Base-by-base conservation (phyloP, 495 filamentous ascomycete genomes). In the Hypoxylon fragiforme region DNA sequence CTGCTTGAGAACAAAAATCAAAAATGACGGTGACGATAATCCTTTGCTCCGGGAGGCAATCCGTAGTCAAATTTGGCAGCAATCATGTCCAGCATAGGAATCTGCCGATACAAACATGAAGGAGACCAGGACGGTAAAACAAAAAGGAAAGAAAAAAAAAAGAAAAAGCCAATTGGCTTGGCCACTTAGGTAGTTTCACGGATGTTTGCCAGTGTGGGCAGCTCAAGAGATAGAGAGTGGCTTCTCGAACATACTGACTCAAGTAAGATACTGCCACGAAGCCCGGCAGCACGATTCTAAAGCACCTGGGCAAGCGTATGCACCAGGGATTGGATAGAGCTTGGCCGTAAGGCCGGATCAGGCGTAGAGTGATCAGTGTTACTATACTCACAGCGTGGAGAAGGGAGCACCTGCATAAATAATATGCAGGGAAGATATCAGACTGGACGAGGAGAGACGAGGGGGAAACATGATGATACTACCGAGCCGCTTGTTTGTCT, bases 241-340 rank as follows among this genome's bases (percentile, higher is more conserved):
- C 32, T 30, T 51, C 57, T 64, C 54, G 50, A 57, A 60, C 30
- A 36, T 45, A 12, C 24, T 7, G 46, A 54, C 62, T 62, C 63
- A 64, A 75, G 67, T 76, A 66, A 77, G 73, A 68, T 65, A 42
- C 51, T 75, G 75, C 74, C 74, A 77, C 75, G 73, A 78, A 77
- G 70, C 60, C 64, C 54, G 50, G 53, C 57, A 44, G 48, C 46
- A 37, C 48, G 43, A 44, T 52, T 43, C 40, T 52, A 54, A 54
- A 57, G n/a, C n/a, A n/a, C n/a, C n/a, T n/a, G n/a, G n/a, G 60
- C 58, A 66, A 40, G 45, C 50, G 58, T 34, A 62, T 62, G 60
- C 56, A 61, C 36, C 50, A 60, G 48, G 57, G 52, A 64, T 57
- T 68, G 63, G 34, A 63, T 45, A 44, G 50, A 42, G 7, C 48